Evolutionary conservation across 805 yeast species (phyloP), one percentile per base, ranked within the genome.

Genomic region (Nadsonia fulvescens): DNA sequence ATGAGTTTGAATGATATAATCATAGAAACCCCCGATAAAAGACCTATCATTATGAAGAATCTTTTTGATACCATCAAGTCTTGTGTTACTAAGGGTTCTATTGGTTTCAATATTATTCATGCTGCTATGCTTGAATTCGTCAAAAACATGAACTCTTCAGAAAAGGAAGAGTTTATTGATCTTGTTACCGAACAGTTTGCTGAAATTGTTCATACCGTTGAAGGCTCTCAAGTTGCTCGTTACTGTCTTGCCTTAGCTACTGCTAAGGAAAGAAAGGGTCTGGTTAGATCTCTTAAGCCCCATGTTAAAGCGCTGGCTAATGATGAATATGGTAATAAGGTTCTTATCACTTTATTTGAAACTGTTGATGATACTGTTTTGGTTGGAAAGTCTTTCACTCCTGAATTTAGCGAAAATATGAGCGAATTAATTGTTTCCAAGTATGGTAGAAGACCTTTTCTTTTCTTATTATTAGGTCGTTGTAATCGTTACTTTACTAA

Each of bases 71-170:
- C 93, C 6, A 79, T 86, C 34, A 70, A 74, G 18, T 83, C 93
- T 3, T 75, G 94, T 5, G 89, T 86, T 25, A 86, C 75, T 47
- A 86, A 86, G 53, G 96, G 96, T 5, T 81, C 94, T 3, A 75
- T 92, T 14, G 96, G 96, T 20, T 86, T 86, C 63, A 92, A 82
- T 49, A 75, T 86, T 37, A 65, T 86, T 47, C 96, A 86, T 50
- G 93, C 94, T 19, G 94, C 92, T 27, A 81, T 86, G 93, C 72
- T 63, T 46, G 94, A 86, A 49, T 81, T 76, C 43, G 65, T 70
- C 24, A 65, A 70, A 34, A 72, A 81, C 33, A 68, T 81, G 35
- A 61, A 63, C 21, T 19, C 32, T 8, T 31, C 39, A 4, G 86
- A 79, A 48, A 65, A 71, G 31, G 62, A 75, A 38, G 93, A 78